Percentiles rank a stretch among this genome's conserved stretches.
Conservation (phyloP, 768 basidiomycete genomes). For the Leccinum subgranulosum region DNA sequence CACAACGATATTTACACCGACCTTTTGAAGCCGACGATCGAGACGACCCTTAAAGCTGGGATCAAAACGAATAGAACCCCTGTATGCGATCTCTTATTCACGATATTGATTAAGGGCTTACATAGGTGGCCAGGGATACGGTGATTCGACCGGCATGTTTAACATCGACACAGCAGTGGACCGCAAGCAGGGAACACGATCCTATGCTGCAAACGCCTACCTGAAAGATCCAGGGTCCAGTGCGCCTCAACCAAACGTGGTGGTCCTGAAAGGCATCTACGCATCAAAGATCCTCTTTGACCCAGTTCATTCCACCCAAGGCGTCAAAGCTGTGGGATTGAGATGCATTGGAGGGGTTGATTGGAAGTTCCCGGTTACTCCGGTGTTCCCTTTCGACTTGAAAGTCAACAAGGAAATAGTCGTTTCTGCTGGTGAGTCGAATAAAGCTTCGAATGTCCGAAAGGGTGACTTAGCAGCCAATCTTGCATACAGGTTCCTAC, state of each 20-base stretch:
- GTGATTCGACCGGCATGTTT: conserved; percentile 17
- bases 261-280: conserved; percentile 6
- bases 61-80: conserved; percentile 15
- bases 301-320: background rate
- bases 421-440: conserved; percentile 1
- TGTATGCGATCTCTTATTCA: conserved; percentile 1
- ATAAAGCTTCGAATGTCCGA: background rate
- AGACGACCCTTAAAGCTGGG: conserved; percentile 4
- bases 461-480: background rate
- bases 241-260: conserved; percentile 8
- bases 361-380: conserved; percentile 1
- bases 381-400: background rate
- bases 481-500: conserved; percentile 4
- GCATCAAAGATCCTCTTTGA: conserved; percentile 14
- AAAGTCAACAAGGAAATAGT: conserved; percentile 7
- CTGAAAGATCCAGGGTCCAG: conserved; percentile 7
- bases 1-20: conserved; percentile 16
- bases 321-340: conserved; percentile 9
- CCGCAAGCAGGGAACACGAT: conserved; percentile 11
- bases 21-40: conserved; percentile 9
- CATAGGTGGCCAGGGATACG: conserved; percentile 3
- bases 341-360: conserved; percentile 11
- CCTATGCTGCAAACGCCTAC: conserved; percentile 19
- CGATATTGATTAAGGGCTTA: background rate
- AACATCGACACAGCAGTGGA: conserved; percentile 19